A percentile compares a stretch with the other conserved stretches of the same genome.
Evolutionary conservation across 192 early-diverging fungal genomes (phyloP).

Genomic region (Pilaira anomala): DNA sequence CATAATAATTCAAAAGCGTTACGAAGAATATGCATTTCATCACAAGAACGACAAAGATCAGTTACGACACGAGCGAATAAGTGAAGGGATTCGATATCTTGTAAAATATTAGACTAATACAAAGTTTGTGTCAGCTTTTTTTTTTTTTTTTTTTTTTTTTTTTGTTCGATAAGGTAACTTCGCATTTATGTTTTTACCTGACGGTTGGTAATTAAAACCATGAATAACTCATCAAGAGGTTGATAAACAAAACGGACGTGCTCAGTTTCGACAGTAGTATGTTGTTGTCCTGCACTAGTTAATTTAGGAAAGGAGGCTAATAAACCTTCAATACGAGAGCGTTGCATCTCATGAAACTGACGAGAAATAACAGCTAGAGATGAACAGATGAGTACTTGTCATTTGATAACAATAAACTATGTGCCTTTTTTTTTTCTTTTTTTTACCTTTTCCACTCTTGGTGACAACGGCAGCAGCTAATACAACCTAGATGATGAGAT

Average conservation of each 20-base stretch:
- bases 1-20: conserved; percentile 87
- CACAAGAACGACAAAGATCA: conserved; percentile 81
- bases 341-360: conserved; percentile 97
- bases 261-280: conserved; percentile 97
- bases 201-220: conserved; percentile 94
- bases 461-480: conserved; percentile 88
- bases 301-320: conserved; percentile 97
- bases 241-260: conserved; percentile 98
- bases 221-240: conserved; percentile 91
- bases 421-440: neutral
- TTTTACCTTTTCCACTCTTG: conserved; percentile 90
- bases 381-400: neutral
- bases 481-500: conserved; percentile 65
- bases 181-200: conserved; percentile 41
- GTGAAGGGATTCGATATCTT: conserved; percentile 97
- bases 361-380: conserved; percentile 78
- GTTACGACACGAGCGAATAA: conserved; percentile 89
- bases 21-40: conserved; percentile 82
- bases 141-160: neutral
- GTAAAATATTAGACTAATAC: conserved; percentile 86
- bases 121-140: neutral
- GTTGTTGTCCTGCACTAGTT: conserved; percentile 85
- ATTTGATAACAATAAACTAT: conserved; percentile 3
- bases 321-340: conserved; percentile 94
- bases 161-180: conserved; percentile 25